Evolutionary conservation across 176 grass and related monocot species (phyloP).

Genomic region (Carex scoparia): DNA sequence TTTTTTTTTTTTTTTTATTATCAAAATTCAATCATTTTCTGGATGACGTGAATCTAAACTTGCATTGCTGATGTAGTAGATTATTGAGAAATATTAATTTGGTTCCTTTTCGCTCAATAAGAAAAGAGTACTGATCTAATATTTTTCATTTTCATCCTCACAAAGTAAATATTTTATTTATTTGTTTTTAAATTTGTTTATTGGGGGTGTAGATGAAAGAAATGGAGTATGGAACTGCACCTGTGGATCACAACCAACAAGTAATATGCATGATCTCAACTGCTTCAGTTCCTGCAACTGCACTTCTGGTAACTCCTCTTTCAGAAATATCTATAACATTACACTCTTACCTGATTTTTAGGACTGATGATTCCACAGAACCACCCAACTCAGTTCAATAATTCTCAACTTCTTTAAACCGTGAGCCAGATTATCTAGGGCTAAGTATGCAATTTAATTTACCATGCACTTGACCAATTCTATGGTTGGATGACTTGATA

Average conservation of each 20-base stretch:
- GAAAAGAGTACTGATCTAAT: background rate
- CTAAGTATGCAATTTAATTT: background rate
- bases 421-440: background rate
- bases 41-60: background rate
- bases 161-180: background rate
- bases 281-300: conserved; percentile 95
- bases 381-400: background rate
- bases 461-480: background rate
- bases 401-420: background rate
- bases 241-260: conserved; percentile 32
- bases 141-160: background rate
- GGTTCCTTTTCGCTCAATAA: background rate
- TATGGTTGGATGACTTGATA: background rate
- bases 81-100: background rate
- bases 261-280: conserved; percentile 16
- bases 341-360: background rate
- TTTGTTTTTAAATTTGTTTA: conserved; percentile 24
- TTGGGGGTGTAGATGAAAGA: background rate
- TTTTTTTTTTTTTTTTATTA: background rate
- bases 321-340: background rate
- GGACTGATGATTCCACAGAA: background rate
- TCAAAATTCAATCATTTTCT: background rate
- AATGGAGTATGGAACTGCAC: conserved; percentile 74
- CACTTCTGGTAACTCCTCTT: conserved; percentile 52
- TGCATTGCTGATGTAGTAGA: background rate